phyloP scores from a whole-genome alignment of 352 stramenopile species.

The Phytopythium mirpurense region DNA sequence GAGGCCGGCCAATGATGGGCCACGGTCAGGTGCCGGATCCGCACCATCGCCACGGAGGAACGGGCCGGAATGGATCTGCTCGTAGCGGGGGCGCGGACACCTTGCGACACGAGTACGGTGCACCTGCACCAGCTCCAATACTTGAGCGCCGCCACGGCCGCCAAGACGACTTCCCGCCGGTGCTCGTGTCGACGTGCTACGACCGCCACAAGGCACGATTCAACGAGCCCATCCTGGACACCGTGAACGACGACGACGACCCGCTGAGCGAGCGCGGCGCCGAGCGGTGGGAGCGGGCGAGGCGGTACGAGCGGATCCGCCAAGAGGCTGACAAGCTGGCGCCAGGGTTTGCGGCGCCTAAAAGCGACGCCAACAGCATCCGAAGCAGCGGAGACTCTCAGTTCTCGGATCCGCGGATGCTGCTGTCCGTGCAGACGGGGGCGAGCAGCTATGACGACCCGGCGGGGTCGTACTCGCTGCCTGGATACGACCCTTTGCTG shows the following conservation, averaged over 20 bases:
- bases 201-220: constrained; percentile 66
- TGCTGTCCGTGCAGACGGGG: neutral
- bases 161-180: constrained; percentile 43
- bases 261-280: constrained; percentile 70
- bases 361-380: neutral
- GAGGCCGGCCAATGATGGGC: neutral
- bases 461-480: neutral
- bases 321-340: constrained; percentile 49
- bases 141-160: constrained; percentile 37
- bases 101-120: constrained; percentile 10
- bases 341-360: constrained; percentile 43
- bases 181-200: constrained; percentile 57
- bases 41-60: neutral
- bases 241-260: constrained; percentile 63
- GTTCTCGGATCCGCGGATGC: constrained; percentile 1
- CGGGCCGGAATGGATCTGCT: neutral
- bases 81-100: constrained; percentile 3
- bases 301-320: constrained; percentile 61
- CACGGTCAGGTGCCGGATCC: neutral
- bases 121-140: constrained; percentile 10
- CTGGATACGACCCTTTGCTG: constrained; percentile 2
- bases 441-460: constrained; percentile 3
- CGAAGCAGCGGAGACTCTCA: neutral
- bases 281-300: constrained; percentile 55
- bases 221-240: constrained; percentile 63